Evolutionary conservation across 306 rosid species (phyloP), one percentile per base, ranked within the genome.

Genomic region (Inga laurina): DNA sequence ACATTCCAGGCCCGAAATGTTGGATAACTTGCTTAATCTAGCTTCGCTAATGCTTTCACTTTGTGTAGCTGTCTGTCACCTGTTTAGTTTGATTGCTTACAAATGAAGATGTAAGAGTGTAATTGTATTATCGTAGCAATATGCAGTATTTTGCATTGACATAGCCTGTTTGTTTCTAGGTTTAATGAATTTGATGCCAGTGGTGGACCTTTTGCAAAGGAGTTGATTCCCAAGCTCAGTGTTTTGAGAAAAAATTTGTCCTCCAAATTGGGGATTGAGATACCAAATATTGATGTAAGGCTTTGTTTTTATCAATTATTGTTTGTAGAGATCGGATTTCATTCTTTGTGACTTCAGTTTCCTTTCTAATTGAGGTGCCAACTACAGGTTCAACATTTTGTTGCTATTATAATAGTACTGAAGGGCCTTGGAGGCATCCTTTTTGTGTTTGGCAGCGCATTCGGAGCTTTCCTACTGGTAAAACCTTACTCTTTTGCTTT

Each of bases 351-450:
- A 12, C 10, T 18, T 10, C 83, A 65, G 51, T 77, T 75, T 39
- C 69, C 84, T 84, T 70, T 84, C 81, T 88, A 81, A 86, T 44
- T 44, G 56, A 77, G 72, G 65, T 56, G 54, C 75, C 67, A 43
- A 45, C 43, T 85, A 39, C 93, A 95, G 99, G 86, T 86, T 75
- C 85, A 86, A 64, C 92, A 90, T 65, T 70, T 92, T 74, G 91
- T 89, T 77, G 87, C 86, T 81, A 37, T 84, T 70, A 86, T 83
- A 72, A 85, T 92, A 45, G 75, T 91, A 64, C 87, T 90, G 10
- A 92, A 93, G 85, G 99, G 92, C 52, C 56, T 95, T 71, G 99
- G 99, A 81, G 99, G 96, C 81, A 83, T 93, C 78, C 84, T 95
- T 16, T 95, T 95, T 77, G 91, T 95, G 78, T 80, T 95, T 73